These are phyloP conservation scores for Malassezia caprae DNA, from an alignment of 1,284 basidiomycete genomes.

Conservation along the genomic window DNA sequence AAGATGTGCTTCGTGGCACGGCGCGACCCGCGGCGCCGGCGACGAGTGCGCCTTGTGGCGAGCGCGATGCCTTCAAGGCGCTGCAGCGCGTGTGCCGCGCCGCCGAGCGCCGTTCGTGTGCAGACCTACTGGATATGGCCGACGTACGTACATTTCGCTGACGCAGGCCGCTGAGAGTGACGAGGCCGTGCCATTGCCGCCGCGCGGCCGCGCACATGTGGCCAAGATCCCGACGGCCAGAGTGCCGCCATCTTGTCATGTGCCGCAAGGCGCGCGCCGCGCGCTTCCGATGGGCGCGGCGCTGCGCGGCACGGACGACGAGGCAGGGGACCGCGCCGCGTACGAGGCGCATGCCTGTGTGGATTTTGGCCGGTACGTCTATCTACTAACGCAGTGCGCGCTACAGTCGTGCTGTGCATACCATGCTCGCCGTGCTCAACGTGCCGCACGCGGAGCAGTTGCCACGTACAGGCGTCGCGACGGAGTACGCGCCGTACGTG, in stretches of 20 bases:
- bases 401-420: background rate
- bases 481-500: constrained; percentile 16
- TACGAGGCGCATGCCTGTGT: background rate
- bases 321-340: background rate
- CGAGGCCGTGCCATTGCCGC: constrained; percentile 6
- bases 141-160: background rate
- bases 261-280: background rate
- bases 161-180: background rate
- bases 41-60: background rate
- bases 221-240: background rate
- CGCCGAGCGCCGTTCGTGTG: background rate
- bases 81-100: background rate
- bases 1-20: background rate
- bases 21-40: background rate
- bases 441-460: constrained; percentile 7
- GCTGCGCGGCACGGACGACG: background rate
- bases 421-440: constrained; percentile 5
- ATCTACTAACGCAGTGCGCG: background rate
- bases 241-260: background rate
- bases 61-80: background rate
- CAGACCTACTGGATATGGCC: background rate
- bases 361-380: constrained; percentile 4
- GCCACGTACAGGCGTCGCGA: background rate
- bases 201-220: constrained; percentile 6
- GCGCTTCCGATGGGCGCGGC: background rate